Evolutionary conservation across 352 stramenopile genomes (phyloP), one percentile per base, ranked within the genome.

Genomic region (Phytophthora capsici): DNA sequence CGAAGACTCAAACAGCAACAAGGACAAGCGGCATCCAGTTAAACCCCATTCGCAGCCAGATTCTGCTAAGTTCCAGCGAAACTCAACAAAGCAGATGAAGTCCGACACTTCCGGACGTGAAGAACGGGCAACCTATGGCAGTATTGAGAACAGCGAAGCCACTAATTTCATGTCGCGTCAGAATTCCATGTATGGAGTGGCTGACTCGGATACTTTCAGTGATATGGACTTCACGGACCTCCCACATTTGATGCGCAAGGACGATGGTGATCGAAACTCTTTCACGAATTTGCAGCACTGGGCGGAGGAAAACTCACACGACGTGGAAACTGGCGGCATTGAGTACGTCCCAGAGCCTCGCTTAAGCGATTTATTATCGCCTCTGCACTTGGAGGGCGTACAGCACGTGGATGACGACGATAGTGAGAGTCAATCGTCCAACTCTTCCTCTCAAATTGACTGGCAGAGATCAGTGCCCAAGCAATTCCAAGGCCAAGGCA

Each of bases 151-250:
- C 46, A 83, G 56, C 19, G 66, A 74, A 0, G n/a, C 53, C 34
- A 12, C 54, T 41, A 59, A 69, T 34, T 43, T 66, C n/a, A 10
- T 60, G 17, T 83, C 66, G 6, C 83, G 74, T 17, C 67, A 61
- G 7, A 78, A 85, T 25, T 86, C 77, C 23, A 75, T 88, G 40
- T 82, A 78, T 40, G 78, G 71, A 46, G 76, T 88, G 23, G 75
- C 79, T 23, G 70, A 80, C 17, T 90, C 76, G 6, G 84, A 93
- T 40, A 88, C 84, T 0, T 93, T 93, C 54, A 93, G 84, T 45
- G 84, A 92, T 49, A 70, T 92, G 63, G 84, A 91, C 38, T 63
- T 93, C 47, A 78, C 79, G 9, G 82, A 90, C 37, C 69, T 93
- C 10, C 84, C 84, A 14, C 84, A 93, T 26, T 60, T 93, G 40